These are phyloP conservation scores for Podila verticillata DNA, from an alignment of 192 early-diverging fungal genomes.

Conservation along the genomic window DNA sequence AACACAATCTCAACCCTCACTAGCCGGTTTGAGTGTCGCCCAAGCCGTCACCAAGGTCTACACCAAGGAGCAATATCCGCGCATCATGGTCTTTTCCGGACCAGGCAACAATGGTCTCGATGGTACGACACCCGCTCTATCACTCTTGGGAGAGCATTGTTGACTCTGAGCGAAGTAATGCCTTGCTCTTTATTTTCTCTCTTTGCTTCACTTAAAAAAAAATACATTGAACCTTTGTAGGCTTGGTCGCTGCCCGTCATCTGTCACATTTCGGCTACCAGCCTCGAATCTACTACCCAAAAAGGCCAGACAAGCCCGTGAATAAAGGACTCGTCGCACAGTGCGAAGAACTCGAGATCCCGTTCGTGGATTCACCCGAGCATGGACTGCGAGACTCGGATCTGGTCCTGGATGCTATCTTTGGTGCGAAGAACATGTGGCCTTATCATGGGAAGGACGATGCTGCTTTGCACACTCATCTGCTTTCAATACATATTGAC, in stretches of 20 bases:
- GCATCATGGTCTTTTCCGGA: constrained; percentile 77
- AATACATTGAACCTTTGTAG: constrained; percentile 20
- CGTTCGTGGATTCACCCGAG: constrained; percentile 58
- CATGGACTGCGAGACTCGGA: constrained; percentile 58
- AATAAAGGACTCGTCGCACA: constrained; percentile 71
- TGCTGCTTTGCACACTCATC: too few species aligned
- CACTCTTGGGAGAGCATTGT: too few species aligned
- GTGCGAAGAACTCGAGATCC: constrained; percentile 71
- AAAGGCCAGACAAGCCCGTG: constrained; percentile 75
- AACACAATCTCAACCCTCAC: constrained; percentile 12
- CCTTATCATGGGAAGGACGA: neutral
- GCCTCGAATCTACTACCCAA: constrained; percentile 85
- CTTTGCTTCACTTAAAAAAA: neutral
- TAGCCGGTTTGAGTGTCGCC: constrained; percentile 92
- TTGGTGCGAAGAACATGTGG: constrained; percentile 65
- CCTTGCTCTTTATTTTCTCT: neutral
- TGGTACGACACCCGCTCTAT: constrained; percentile 54
- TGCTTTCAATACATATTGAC: too few species aligned
- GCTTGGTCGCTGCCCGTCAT: constrained; percentile 93
- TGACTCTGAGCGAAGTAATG: neutral
- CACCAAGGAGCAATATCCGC: constrained; percentile 54
- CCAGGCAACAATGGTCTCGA: constrained; percentile 99
- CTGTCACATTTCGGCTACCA: constrained; percentile 89
- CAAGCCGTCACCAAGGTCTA: constrained; percentile 83
- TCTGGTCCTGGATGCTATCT: constrained; percentile 87